Base-by-base conservation (phyloP, 352 stramenopile species). In the Phytopythium ostracodes region DNA sequence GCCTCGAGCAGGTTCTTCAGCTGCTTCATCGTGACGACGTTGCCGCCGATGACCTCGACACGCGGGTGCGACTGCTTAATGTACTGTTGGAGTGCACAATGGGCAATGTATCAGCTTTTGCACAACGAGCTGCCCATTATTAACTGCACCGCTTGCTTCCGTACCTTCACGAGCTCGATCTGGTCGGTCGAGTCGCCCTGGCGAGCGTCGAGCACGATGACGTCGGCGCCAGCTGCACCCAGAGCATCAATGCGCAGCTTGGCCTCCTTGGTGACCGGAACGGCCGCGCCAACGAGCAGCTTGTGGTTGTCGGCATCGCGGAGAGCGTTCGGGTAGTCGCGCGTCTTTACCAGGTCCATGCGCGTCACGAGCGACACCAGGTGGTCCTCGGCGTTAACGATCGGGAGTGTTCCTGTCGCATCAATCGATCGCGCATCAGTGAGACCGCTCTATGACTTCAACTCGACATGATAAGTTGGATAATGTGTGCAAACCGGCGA, bases 181-280 rank as follows among this genome's bases (percentile, higher is more conserved):
- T 92, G 83, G 25, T 67, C 49, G n/a, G 92, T 73, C 46, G 94
- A 99, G 77, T 99, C 97, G 54, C 98, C 98, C 77, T 99, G 97
- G 8, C 93, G 98, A 20, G 94, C 98, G 74, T 99, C 98, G 27
- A 99, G 93, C 40, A 99, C 95, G 69, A 99, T 92, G 14, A 99
- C 89, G 71, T 99, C 96, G 15, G 96, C 96, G 42, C 97, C 97
- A 35, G 97, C 97, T 35, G 93, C 84, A 1, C 97, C 92, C 58
- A 97, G 68, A 15, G 83, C 77, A 2, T 72, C 75, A 22, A 96
- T 87, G 18, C 98, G 95, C 35, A 94, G 77, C 25, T 88, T 89
- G 65, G 99, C 94, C 53, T 97, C 81, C 27, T 85, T 89, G 42
- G 94, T 82, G n/a, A 98, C 99, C 24, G 96, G 92, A 66, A 99